Percentiles rank a stretch among this genome's conserved stretches.
phyloP scores from a whole-genome alignment of 2,329 filamentous ascomycete species.

The Ophiocordyceps australis region DNA sequence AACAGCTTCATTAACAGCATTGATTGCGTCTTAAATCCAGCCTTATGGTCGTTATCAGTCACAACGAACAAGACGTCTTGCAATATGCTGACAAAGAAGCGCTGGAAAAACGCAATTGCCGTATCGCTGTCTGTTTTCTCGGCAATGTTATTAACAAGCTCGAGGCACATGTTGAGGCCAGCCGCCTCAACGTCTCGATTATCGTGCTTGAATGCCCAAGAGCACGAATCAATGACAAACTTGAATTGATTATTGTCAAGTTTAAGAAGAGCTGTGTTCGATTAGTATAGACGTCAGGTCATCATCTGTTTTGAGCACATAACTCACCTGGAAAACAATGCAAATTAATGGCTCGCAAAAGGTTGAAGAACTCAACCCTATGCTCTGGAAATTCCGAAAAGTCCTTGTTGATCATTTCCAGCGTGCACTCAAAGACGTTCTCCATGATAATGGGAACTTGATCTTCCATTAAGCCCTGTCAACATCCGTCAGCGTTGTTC shows the following conservation, averaged over 20 bases:
- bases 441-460: constrained; percentile 97
- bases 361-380: constrained; percentile 98
- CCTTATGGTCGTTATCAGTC: constrained; percentile 95
- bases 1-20: constrained; percentile 90
- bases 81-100: constrained; percentile 87
- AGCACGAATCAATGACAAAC: constrained; percentile 96
- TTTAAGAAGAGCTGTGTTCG: constrained; percentile 54
- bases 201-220: constrained; percentile 99
- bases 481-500: constrained; percentile 2
- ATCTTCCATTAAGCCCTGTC: constrained; percentile 83
- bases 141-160: constrained; percentile 93
- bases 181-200: constrained; percentile 95
- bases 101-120: constrained; percentile 91
- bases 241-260: constrained; percentile 96
- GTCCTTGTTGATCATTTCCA: constrained; percentile 99
- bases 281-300: neutral
- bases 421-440: constrained; percentile 92
- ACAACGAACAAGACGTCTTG: constrained; percentile 98
- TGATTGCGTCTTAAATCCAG: constrained; percentile 95
- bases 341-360: constrained; percentile 86
- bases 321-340: constrained; percentile 75
- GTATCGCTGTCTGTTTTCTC: constrained; percentile 76
- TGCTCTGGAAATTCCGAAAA: constrained; percentile 98
- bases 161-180: constrained; percentile 93
- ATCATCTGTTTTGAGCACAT: too few relatives aligned